phyloP scores from a whole-genome alignment of 2,329 filamentous ascomycete genomes.

The Amauroascus verrucosus region DNA sequence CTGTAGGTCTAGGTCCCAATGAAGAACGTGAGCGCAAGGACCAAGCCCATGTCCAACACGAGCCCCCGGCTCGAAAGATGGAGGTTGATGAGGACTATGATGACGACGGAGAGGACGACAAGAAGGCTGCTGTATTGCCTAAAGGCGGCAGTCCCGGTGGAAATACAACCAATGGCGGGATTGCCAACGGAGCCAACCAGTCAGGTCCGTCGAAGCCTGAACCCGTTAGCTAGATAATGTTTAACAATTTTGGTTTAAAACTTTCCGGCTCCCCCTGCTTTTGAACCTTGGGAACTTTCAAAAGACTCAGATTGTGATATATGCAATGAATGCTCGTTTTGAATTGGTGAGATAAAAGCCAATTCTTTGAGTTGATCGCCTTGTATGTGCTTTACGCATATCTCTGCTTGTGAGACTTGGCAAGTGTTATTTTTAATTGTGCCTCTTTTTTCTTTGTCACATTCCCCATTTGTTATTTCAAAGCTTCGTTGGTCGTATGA shows the following conservation, averaged over 20 bases:
- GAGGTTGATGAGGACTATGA: constrained; percentile 97
- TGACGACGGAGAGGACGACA: constrained; percentile 80
- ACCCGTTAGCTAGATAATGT: not conserved
- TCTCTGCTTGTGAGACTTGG: not conserved
- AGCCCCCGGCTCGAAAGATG: constrained; percentile 88
- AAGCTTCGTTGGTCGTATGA: no score
- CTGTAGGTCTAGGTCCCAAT: constrained; percentile 27
- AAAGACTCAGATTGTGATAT: not conserved
- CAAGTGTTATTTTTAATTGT: no score
- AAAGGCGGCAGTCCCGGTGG: constrained; percentile 25
- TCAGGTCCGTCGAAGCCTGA: constrained; percentile 8
- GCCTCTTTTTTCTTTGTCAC: no score
- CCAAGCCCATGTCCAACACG: constrained; percentile 44
- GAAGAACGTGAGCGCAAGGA: constrained; percentile 46
- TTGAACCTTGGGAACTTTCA: not conserved
- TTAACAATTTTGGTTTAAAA: constrained; percentile 1
- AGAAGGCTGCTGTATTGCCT: constrained; percentile 31
- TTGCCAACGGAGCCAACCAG: constrained; percentile 11
- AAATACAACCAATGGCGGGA: constrained; percentile 1
- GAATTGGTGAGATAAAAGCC: not conserved
- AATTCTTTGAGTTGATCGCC: not conserved
- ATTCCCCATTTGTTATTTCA: no score
- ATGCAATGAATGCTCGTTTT: not conserved
- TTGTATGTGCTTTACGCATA: not conserved
- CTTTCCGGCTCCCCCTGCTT: not conserved